These are phyloP conservation scores for Candida tropicalis DNA, from an alignment of 1,139 yeast species.

Conservation along the genomic window DNA sequence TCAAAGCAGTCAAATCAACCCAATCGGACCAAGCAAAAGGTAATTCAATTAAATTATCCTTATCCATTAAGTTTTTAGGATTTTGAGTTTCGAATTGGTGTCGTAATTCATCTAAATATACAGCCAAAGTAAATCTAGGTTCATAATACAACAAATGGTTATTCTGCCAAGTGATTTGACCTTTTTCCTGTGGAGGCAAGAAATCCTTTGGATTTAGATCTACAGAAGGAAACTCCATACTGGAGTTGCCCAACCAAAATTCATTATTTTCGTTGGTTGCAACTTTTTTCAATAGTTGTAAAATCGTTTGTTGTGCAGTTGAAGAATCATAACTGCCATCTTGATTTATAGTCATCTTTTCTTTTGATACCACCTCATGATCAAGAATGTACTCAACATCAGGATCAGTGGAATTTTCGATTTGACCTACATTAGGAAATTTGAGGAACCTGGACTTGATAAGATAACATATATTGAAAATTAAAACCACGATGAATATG, in stretches of 20 bases:
- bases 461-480: constrained; percentile 28
- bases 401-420: no score
- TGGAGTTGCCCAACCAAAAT: constrained; percentile 33
- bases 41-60: constrained; percentile 23
- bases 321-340: constrained; percentile 21
- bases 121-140: constrained; percentile 28
- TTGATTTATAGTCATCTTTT: constrained; percentile 16
- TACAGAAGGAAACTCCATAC: constrained; percentile 24
- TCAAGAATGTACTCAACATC: neutral
- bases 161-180: constrained; percentile 18
- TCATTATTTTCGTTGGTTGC: constrained; percentile 24
- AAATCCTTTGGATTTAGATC: constrained; percentile 24
- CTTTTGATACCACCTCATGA: constrained; percentile 14
- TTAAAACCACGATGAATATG: constrained; percentile 23
- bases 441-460: no score
- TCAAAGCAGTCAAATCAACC: constrained; percentile 33
- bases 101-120: constrained; percentile 25
- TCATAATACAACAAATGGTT: constrained; percentile 24
- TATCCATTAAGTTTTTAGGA: constrained; percentile 20
- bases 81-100: constrained; percentile 19
- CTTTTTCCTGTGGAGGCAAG: constrained; percentile 19
- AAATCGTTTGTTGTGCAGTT: constrained; percentile 24
- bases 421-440: no score
- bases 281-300: constrained; percentile 26
- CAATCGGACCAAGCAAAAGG: constrained; percentile 45